Base-by-base conservation (phyloP, 2,329 filamentous ascomycete genomes). In the Monilinia fructicola region DNA sequence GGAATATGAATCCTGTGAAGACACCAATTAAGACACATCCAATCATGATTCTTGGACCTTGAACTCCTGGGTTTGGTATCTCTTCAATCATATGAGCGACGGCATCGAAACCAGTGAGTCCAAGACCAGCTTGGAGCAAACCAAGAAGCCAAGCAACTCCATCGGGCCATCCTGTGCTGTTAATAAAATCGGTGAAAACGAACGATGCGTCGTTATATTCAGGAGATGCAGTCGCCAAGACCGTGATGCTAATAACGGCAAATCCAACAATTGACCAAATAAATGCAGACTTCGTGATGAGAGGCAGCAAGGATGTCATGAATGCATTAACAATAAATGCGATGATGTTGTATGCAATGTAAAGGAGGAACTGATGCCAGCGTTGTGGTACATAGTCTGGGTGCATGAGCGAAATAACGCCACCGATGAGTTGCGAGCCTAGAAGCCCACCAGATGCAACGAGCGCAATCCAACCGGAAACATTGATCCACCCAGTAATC, bases 161-260 rank as follows among this genome's bases (percentile, higher is more conserved):
- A 42, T 78, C 77, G 1, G 78, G 79, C 76, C 82, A 85, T 10
- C 84, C 84, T 0, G 82, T 83, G 38, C 79, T 77, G 66, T 85
- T 85, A 50, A 84, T 79, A 66, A 85, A 85, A n/a, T 83, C 79
- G 18, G 74, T 73, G 71, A 85, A 86, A 10, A 86, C 84, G 68
- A 85, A 85, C 35, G 78, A 77, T 2, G 83, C 78, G 0, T 79
- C 75, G 63, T 85, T 81, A 67, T 85, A 85, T 70, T 84, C 77
- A 12, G 72, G 71, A 48, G 83, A 79, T 61, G 85, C 84, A n/a
- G 77, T 81, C 4, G 82, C 80, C 11, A 86, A 77, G 31, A 86
- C 80, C 0, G 81, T 82, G 65, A 84, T 78, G 38, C 82, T 78
- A 59, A 84, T 80, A 46, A 84, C 78, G 18, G 84, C 69, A 66